phyloP scores from a whole-genome alignment of 73 alveolate genomes.

The Tetrahymena elliotti region DNA sequence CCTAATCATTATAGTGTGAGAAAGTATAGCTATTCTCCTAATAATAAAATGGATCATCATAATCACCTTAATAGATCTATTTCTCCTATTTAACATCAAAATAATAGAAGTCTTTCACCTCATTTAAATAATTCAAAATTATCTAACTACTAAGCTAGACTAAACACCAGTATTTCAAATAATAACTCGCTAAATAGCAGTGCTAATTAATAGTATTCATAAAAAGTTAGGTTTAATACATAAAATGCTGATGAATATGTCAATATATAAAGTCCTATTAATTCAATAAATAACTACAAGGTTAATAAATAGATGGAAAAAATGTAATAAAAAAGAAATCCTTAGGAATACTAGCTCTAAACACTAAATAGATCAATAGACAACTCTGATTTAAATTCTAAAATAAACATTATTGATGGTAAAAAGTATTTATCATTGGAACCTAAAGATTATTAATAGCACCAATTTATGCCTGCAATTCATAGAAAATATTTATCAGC shows the following conservation, averaged over 20 bases:
- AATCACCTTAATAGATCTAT: background rate
- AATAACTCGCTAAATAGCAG: background rate
- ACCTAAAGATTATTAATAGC: background rate
- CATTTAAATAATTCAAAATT: background rate
- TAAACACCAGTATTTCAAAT: background rate
- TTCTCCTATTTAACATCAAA: background rate
- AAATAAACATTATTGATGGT: background rate
- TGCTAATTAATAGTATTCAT: background rate
- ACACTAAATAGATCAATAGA: background rate
- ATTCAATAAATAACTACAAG: background rate
- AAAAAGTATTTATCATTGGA: background rate
- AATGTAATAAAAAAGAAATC: background rate
- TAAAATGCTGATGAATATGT: background rate
- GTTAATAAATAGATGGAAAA: background rate
- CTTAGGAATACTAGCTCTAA: background rate
- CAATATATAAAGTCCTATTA: background rate
- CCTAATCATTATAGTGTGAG: background rate
- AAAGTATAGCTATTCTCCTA: background rate
- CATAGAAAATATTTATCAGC: background rate
- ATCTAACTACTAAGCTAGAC: background rate
- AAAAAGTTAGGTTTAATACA: background rate
- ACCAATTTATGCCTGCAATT: background rate
- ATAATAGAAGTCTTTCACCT: background rate
- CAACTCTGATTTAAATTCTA: background rate
- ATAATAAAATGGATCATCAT: background rate